phyloP scores from a whole-genome alignment of 2,329 filamentous ascomycete genomes.

The Microdochium nivale region DNA sequence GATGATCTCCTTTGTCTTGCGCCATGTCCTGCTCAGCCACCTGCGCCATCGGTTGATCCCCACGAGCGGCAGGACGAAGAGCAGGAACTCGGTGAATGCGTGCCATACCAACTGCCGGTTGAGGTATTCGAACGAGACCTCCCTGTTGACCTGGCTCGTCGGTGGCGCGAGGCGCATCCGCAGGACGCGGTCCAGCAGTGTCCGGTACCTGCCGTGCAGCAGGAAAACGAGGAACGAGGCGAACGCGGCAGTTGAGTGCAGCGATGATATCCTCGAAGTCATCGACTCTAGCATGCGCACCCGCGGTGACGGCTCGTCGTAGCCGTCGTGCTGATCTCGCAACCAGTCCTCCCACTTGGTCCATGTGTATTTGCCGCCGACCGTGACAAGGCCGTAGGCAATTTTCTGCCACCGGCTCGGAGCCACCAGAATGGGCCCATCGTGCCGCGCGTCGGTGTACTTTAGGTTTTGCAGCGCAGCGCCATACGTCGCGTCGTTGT shows the following conservation, averaged over 20 bases:
- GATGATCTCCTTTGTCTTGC: slow-evolving; percentile 63
- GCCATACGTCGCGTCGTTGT: slow-evolving; percentile 91
- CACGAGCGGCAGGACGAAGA: slow-evolving; percentile 94
- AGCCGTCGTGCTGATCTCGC: slow-evolving; percentile 66
- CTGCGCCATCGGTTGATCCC: slow-evolving; percentile 88
- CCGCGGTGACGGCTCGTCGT: slow-evolving; percentile 48
- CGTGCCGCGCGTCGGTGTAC: slow-evolving; percentile 73
- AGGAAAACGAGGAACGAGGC: slow-evolving; percentile 85
- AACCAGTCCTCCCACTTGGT: slow-evolving; percentile 86
- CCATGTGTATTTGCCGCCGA: slow-evolving; percentile 86
- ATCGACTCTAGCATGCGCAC: slow-evolving; percentile 55
- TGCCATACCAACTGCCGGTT: slow-evolving; percentile 98
- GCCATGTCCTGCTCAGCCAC: slow-evolving; percentile 83
- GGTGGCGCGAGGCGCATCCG: slow-evolving; percentile 78
- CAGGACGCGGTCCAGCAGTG: slow-evolving; percentile 76
- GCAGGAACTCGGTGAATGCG: slow-evolving; percentile 97
- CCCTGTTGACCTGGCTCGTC: slow-evolving; percentile 75
- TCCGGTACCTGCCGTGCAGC: slow-evolving; percentile 83
- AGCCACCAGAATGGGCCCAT: slow-evolving; percentile 51
- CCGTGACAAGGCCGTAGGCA: slow-evolving; percentile 75
- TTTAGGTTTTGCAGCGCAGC: slow-evolving; percentile 85
- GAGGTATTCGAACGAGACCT: slow-evolving; percentile 95
- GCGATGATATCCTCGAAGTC: slow-evolving; percentile 60
- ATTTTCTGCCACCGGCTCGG: slow-evolving; percentile 79
- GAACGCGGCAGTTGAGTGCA: slow-evolving; percentile 76